Conservation (phyloP, 169 alveolate genomes). For the Eimeria zaria region DNA sequence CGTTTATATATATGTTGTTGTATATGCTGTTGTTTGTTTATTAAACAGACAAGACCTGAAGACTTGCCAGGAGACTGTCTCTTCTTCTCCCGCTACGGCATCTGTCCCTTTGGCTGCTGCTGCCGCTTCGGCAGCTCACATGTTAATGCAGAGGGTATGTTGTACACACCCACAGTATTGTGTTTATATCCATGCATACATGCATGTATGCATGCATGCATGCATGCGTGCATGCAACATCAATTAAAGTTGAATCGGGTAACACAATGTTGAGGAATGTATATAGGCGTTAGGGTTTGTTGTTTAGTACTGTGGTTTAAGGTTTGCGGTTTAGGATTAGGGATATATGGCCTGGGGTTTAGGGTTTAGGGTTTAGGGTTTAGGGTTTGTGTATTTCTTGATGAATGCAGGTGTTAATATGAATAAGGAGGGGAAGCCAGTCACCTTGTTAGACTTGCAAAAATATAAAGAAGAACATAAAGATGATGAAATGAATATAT, state of each 20-base stretch:
- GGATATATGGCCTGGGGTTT: neutral
- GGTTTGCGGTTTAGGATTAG: neutral
- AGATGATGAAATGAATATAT: slow-evolving; percentile 2
- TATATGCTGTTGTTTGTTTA: neutral
- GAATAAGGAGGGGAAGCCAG: neutral
- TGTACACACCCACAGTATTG: neutral
- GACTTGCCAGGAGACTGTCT: slow-evolving; percentile 63
- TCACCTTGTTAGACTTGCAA: slow-evolving; percentile 31
- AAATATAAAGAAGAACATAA: slow-evolving; percentile 26
- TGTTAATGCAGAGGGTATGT: slow-evolving; percentile 59
- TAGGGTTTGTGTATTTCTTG: neutral
- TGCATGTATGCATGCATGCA: too few species aligned
- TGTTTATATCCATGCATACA: too few species aligned
- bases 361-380: neutral
- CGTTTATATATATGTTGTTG: neutral
- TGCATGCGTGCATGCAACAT: too few species aligned
- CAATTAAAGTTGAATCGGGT: too few species aligned
- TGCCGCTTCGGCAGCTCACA: slow-evolving; percentile 75
- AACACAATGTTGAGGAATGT: too few species aligned
- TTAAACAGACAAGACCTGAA: slow-evolving; percentile 12
- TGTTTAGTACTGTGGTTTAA: too few species aligned
- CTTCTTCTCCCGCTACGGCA: slow-evolving; percentile 13
- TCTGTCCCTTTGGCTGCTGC: slow-evolving; percentile 77
- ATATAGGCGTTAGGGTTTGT: too few species aligned
- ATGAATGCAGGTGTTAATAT: slow-evolving; percentile 13